These are phyloP conservation scores for Isatis tinctoria DNA, from an alignment of 345 rosid species.

Conservation along the genomic window DNA sequence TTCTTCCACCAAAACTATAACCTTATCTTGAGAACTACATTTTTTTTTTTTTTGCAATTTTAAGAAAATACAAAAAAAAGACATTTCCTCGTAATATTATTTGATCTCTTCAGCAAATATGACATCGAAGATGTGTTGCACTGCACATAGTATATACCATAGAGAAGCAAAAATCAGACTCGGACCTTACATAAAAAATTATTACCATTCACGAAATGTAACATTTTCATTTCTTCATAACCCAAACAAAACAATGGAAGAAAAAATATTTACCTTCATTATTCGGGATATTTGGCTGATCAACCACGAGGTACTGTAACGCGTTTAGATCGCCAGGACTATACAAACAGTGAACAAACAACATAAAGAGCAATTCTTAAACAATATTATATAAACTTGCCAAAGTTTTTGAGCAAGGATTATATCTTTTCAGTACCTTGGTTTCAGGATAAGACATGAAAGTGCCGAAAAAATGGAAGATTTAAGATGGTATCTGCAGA, in stretches of 20 bases:
- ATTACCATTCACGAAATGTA: neutral
- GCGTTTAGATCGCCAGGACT: slow-evolving; percentile 57
- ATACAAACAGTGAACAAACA: neutral
- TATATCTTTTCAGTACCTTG: slow-evolving; percentile 44
- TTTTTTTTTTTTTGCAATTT: neutral
- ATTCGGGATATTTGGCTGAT: slow-evolving; percentile 72
- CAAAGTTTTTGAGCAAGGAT: neutral
- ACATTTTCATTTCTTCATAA: neutral
- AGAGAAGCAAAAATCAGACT: neutral
- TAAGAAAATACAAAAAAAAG: neutral
- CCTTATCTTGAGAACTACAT: neutral
- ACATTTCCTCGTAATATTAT: neutral
- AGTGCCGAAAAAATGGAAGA: slow-evolving; percentile 67
- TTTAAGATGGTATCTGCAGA: slow-evolving; percentile 58
- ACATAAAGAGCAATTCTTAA: neutral
- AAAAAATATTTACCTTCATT: slow-evolving; percentile 54
- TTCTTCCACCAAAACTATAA: neutral
- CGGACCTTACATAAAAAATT: neutral
- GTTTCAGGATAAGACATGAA: slow-evolving; percentile 49
- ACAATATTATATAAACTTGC: neutral
- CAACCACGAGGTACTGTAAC: slow-evolving; percentile 65
- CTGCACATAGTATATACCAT: slow-evolving; percentile 41
- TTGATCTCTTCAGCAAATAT: slow-evolving; percentile 56
- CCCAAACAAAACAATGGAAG: neutral
- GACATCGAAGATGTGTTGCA: slow-evolving; percentile 51